A percentile compares a stretch with the other conserved stretches of the same genome.
phyloP scores from a whole-genome alignment of 1,284 basidiomycete species.

The Sporisorium scitamineum region DNA sequence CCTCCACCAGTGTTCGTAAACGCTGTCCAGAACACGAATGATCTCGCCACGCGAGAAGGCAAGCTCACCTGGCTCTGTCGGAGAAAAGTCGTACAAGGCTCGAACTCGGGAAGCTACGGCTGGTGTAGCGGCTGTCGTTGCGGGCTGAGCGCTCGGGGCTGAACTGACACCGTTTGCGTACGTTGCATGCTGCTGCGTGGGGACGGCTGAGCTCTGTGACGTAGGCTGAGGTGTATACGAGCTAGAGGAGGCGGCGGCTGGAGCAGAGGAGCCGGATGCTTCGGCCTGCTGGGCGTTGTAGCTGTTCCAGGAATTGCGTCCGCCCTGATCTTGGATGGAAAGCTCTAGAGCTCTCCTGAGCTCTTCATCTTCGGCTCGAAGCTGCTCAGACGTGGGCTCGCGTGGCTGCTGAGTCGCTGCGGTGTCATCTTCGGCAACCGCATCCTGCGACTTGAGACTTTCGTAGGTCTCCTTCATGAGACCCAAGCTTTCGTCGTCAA shows the following conservation, averaged over 20 bases:
- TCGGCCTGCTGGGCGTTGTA: conserved; percentile 31
- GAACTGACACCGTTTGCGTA: conserved; percentile 6
- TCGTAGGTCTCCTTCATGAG: conserved; percentile 92
- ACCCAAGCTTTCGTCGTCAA: conserved; percentile 80
- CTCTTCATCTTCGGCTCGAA: conserved; percentile 67
- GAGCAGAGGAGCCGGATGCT: conserved; percentile 30
- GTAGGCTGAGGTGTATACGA: conserved; percentile 18
- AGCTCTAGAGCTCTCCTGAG: conserved; percentile 64
- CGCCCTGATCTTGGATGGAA: conserved; percentile 65
- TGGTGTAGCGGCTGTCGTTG: conserved; percentile 7
- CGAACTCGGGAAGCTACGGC: conserved; percentile 74
- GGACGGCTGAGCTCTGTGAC: conserved; percentile 40
- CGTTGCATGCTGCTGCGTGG: conserved; percentile 71
- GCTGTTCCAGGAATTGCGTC: conserved; percentile 31
- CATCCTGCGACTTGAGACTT: conserved; percentile 78
- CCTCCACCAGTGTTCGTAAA: conserved; percentile 98
- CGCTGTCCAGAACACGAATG: conserved; percentile 94
- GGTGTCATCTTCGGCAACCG: conserved; percentile 42
- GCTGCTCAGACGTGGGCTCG: conserved; percentile 54
- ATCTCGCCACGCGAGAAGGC: conserved; percentile 93
- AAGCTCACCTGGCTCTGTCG: conserved; percentile 89
- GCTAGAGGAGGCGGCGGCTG: conserved; percentile 26
- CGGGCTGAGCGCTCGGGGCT: conserved; percentile 1
- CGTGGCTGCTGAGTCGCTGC: conserved; percentile 10
- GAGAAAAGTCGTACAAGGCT: conserved; percentile 89